Evolutionary conservation across 2,329 filamentous ascomycete species (phyloP), one percentile per base, ranked within the genome.

Genomic region (Fusarium ambrosium): DNA sequence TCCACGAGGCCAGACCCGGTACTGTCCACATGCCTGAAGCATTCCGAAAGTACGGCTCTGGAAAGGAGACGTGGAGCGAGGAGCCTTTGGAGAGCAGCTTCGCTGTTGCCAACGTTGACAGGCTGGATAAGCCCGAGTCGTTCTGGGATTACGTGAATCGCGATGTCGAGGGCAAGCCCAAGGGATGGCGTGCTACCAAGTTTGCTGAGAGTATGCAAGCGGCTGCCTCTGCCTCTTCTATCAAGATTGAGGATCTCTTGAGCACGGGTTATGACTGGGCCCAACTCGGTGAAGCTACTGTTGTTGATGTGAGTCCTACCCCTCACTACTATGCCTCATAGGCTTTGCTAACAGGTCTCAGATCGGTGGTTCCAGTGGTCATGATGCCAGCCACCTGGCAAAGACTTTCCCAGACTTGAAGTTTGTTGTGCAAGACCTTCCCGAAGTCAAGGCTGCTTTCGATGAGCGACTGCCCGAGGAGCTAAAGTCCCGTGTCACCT

Each of bases 341-440:
- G 39, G 7, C n/a, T 7, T 37, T 10, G 64, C 53, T 32, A 1
- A 68, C 16, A 29, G 13, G 16, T 4, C 18, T 24, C 18, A 81
- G 79, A 66, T 80, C 48, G 79, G 78, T 7, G 80, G 78, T 1
- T 79, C 70, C 8, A 69, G 76, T 18, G 79, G 80, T 4, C 73
- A 77, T 20, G 75, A 80, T 2, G 71, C 78, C 4, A 56, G 76
- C 7, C 69, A 72, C 1, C 60, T 80, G 8, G 76, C 79, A 9
- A 68, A 72, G 27, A 58, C 67, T 1, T 81, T 79, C 36, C 78
- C 77, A 6, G 48, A 48, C 5, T 37, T 81, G 20, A 75, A 72
- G 16, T 88, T 90, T 73, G 78, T 89, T 4, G 88, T 89, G 6
- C 87, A 89, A 74, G 88, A 89, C 68, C 81, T 87, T 4, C 77